Base-by-base conservation (phyloP, 805 yeast species). In the Candida namnaoensis region DNA sequence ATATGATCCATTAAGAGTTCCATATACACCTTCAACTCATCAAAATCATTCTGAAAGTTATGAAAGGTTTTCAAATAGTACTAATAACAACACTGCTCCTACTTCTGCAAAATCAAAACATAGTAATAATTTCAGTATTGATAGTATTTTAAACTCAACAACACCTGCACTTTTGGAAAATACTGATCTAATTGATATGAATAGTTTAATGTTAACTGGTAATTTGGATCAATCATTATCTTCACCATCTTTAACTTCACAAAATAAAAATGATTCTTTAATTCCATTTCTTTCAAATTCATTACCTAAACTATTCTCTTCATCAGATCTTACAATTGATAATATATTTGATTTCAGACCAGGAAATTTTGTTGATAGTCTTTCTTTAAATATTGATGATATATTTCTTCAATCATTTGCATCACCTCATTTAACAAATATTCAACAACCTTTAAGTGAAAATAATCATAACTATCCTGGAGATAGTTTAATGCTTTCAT, bases 391-490 rank as follows among this genome's bases (percentile, higher is more conserved):
- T 1, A 46, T 52, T 37, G 54, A 47, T 8, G 53, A 50, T 19
- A 35, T 50, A 14, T 51, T 51, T 28, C 32, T 51, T 9, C 51
- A 50, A 12, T 45, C 53, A 3, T 51, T 51, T 38, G 50, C 53
- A 7, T 46, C 49, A 25, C 30, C 52, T 45, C 24, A 28, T 45
- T 26, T 26, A 26, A 8, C 28, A 26, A 26, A 26, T 26, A 6
- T 26, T 26, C 28, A 26, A 26, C 28, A 26, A 26, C 28, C 28
- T 7, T 6, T 26, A 26, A 26, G 8, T 26, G 28, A 26, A 7
- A 7, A 26, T 26, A 8, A 26, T 26, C 28, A 26, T 6, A 26
- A 6, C 28, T 7, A 26, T 7, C 6, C 8, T 26, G 28, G 8
- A 26, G 8, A 26, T 26, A 26, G 28, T 26, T 26, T 6, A 26